Base-by-base conservation (phyloP, 2,329 filamentous ascomycete species). In the Apiospora pterosperma region DNA sequence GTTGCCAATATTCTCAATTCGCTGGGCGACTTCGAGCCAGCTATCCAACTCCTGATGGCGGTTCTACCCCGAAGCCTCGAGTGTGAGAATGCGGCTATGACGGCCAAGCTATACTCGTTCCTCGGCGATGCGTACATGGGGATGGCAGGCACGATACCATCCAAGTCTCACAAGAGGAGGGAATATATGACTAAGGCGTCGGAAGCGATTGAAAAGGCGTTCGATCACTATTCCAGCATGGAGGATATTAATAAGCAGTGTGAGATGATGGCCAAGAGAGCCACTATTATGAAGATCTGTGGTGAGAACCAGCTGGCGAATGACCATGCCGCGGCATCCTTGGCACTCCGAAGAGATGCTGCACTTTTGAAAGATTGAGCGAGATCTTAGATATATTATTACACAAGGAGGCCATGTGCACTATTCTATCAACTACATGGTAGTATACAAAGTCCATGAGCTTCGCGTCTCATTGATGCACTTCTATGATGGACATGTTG, bases 101-200 rank as follows among this genome's bases (percentile, higher is more conserved):
- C 84, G 0, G 93, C 89, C 0, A 83, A 81, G 25, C 82, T 93
- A 21, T 95, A 94, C 75, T 85, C 86, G 1, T 77, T 87, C 25
- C 84, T 96, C 3, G 91, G 87, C 0, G 93, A 97, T 74, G 90
- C 92, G 0, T 87, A 90, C 70, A 91, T 97, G 81, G 93, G 93
- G 0, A 78, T 92, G 67, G 92, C 92, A 0, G 90, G 92, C 39
- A 73, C 80, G 70, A 77, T 75, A 69, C 72, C 76, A 14, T 69
- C 76, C 6, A 77, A 75, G 72, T 80, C 81, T 5, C 76, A 76
- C 8, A 80, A 80, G 69, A 79, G 83, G 62, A 82, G 81, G 41
- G 86, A 89, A 71, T 82, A 84, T 69, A 75, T 92, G 71, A 84
- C 82, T 8, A 81, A 82, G 63, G 89, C 88, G 0, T 73, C 87